Percentiles rank a stretch among this genome's conserved stretches.
phyloP scores from a whole-genome alignment of 495 filamentous ascomycete species.

The Podospora australis region DNA sequence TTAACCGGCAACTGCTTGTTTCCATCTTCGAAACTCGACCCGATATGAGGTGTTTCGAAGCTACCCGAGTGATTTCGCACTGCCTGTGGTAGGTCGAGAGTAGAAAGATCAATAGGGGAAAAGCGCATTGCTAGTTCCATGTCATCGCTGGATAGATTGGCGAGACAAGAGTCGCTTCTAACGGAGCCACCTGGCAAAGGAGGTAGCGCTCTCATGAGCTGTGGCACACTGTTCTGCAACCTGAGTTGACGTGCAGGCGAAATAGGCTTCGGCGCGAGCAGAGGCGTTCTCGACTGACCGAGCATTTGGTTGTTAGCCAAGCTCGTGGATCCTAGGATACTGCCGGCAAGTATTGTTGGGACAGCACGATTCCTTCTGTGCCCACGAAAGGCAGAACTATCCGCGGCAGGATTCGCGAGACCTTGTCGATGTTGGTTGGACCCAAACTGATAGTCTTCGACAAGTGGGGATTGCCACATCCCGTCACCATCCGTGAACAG shows the following conservation, averaged over 20 bases:
- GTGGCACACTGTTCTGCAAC: conserved; percentile 44
- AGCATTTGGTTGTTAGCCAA: neutral
- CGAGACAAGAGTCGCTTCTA: conserved; percentile 9
- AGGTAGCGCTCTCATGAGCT: conserved; percentile 47
- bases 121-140: neutral
- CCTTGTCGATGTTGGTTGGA: neutral
- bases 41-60: too few relatives aligned
- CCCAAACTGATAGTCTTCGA: neutral
- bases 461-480: neutral
- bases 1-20: too few relatives aligned
- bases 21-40: too few relatives aligned
- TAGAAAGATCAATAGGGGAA: conserved; percentile 3
- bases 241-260: conserved; percentile 40
- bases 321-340: neutral
- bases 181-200: conserved; percentile 26
- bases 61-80: neutral
- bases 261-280: conserved; percentile 41
- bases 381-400: neutral
- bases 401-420: neutral
- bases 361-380: conserved; percentile 10
- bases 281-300: conserved; percentile 12
- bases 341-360: conserved; percentile 5
- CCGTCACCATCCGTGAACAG: neutral
- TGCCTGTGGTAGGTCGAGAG: conserved; percentile 1
- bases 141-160: neutral